Evolutionary conservation across 345 rosid species (phyloP).

Genomic region (Eucalyptus curtisii): DNA sequence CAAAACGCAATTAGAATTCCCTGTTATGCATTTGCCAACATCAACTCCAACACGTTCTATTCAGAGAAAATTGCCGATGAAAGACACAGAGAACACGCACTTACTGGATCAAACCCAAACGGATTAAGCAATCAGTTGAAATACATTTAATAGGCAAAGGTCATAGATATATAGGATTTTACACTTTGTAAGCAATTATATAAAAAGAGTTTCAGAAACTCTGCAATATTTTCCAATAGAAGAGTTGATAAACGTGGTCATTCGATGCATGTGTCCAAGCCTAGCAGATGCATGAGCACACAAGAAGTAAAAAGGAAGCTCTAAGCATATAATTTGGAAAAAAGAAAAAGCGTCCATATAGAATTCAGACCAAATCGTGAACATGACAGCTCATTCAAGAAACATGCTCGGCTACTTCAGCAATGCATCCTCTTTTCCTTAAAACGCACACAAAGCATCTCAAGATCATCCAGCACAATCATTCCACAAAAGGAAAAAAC

Average conservation of each 20-base stretch:
- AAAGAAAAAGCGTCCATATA: background rate
- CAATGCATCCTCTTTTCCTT: background rate
- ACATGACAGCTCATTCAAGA: background rate
- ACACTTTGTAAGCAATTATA: background rate
- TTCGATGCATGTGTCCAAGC: background rate
- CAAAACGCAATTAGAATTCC: background rate
- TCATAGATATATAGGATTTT: background rate
- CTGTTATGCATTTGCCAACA: background rate
- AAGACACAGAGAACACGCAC: background rate
- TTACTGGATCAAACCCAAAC: background rate
- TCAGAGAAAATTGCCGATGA: background rate
- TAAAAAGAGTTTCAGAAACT: background rate
- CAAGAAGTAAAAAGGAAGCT: background rate
- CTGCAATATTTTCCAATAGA: background rate
- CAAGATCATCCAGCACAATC: background rate
- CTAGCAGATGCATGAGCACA: background rate
- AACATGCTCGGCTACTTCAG: background rate
- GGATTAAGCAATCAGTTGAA: background rate
- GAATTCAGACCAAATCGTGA: background rate
- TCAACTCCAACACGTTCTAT: background rate
- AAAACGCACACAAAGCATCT: background rate
- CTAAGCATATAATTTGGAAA: background rate
- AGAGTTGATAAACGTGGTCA: background rate
- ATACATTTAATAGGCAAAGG: background rate
- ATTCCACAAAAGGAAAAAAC: background rate